Conservation (phyloP, 2,329 filamentous ascomycete genomes). For the Aspergillus sp. region DNA sequence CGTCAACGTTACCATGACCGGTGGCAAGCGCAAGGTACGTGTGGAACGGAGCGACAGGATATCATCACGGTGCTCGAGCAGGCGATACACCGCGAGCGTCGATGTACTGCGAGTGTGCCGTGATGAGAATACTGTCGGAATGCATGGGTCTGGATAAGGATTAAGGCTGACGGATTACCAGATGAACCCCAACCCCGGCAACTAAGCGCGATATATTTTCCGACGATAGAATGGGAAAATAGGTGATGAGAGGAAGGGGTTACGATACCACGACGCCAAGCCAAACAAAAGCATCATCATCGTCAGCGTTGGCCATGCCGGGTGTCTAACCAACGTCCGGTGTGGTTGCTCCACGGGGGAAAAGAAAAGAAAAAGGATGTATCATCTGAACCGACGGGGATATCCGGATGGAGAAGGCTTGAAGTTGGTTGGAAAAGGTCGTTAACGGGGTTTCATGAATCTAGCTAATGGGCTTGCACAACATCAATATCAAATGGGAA, state of each 20-base stretch:
- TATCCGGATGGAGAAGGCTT: conserved; percentile 10
- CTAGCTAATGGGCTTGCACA: conserved; percentile 13
- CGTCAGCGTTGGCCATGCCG: not conserved
- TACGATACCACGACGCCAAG: not conserved
- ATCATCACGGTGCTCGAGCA: too few relatives aligned
- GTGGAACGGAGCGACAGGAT: too few relatives aligned
- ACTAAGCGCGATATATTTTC: conserved; percentile 47
- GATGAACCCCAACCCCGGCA: conserved; percentile 86
- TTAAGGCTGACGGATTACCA: conserved; percentile 30
- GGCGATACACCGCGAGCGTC: too few relatives aligned
- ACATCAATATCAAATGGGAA: conserved; percentile 15
- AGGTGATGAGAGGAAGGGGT: not conserved
- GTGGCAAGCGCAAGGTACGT: conserved; percentile 94
- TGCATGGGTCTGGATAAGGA: too few relatives aligned
- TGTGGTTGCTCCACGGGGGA: not conserved
- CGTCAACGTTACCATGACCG: conserved; percentile 95
- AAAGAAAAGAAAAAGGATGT: conserved; percentile 1
- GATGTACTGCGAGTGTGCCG: not conserved
- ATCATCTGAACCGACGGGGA: conserved; percentile 9
- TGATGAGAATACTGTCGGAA: not conserved
- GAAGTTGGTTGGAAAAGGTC: conserved; percentile 7
- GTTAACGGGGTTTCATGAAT: conserved; percentile 4
- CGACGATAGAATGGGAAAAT: not conserved
- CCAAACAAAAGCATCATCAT: not conserved
- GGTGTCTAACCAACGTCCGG: not conserved